These are phyloP conservation scores for Debaryomyces maramus DNA, from an alignment of 805 yeast genomes.

Conservation along the genomic window DNA sequence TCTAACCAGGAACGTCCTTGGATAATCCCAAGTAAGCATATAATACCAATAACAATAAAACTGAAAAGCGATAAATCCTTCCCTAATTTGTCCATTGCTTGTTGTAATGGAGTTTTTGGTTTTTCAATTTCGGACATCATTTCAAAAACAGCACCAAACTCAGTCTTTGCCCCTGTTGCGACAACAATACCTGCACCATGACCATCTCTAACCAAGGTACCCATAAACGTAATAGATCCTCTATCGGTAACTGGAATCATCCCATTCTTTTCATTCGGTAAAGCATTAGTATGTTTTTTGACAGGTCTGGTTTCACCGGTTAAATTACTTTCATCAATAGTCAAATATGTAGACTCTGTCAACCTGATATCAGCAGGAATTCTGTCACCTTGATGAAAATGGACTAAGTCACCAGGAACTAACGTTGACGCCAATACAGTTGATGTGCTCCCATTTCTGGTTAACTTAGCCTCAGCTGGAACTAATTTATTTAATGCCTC, in stretches of 20 bases:
- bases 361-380: constrained; percentile 94
- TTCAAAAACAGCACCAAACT: constrained; percentile 90
- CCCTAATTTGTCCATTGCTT: constrained; percentile 93
- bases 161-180: constrained; percentile 86
- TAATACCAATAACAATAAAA: constrained; percentile 86
- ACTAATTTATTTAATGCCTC: constrained; percentile 91
- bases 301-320: constrained; percentile 96
- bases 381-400: constrained; percentile 88
- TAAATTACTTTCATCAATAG: constrained; percentile 89
- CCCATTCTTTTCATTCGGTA: constrained; percentile 26
- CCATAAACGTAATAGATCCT: constrained; percentile 87
- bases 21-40: constrained; percentile 82
- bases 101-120: constrained; percentile 96
- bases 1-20: constrained; percentile 96
- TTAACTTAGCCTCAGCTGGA: constrained; percentile 94
- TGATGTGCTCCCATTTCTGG: constrained; percentile 75
- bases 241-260: constrained; percentile 66
- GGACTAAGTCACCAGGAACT: constrained; percentile 96
- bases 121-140: constrained; percentile 95
- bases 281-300: constrained; percentile 54
- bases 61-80: constrained; percentile 83
- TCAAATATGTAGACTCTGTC: constrained; percentile 71
- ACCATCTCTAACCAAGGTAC: constrained; percentile 95
- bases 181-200: constrained; percentile 92
- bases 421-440: constrained; percentile 82